A percentile compares a stretch with the other conserved stretches of the same genome.
Evolutionary conservation across 345 rosid genomes (phyloP).

Genomic region (Populus tremula): DNA sequence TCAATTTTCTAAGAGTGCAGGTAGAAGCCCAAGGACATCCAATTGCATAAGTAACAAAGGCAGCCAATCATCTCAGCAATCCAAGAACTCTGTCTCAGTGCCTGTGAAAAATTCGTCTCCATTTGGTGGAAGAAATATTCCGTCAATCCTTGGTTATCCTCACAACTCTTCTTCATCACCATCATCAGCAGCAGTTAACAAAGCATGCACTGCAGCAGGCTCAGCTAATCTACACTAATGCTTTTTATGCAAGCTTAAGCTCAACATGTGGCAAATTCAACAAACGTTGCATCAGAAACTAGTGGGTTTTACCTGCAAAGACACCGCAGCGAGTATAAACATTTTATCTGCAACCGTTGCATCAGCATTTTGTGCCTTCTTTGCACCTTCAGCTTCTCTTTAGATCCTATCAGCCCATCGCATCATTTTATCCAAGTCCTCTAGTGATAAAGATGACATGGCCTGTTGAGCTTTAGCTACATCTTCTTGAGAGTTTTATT

Average conservation of each 20-base stretch:
- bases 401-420: conserved; percentile 81
- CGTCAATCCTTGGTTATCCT: conserved; percentile 67
- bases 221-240: conserved; percentile 53
- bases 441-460: conserved; percentile 82
- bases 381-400: conserved; percentile 66
- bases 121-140: conserved; percentile 50
- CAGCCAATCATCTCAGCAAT: conserved; percentile 71
- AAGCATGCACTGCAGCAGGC: conserved; percentile 60
- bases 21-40: conserved; percentile 86
- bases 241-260: conserved; percentile 49
- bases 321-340: conserved; percentile 40
- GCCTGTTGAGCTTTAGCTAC: conserved; percentile 87
- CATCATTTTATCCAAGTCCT: conserved; percentile 85
- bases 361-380: conserved; percentile 37
- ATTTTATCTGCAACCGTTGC: no score
- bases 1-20: conserved; percentile 59
- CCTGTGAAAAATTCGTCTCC: conserved; percentile 57
- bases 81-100: conserved; percentile 53
- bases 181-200: conserved; percentile 48
- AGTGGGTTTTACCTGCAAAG: conserved; percentile 64
- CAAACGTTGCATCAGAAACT: conserved; percentile 33
- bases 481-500: conserved; percentile 74
- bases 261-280: conserved; percentile 42
- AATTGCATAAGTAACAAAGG: conserved; percentile 57
- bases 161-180: conserved; percentile 34